phyloP scores from a whole-genome alignment of 305 asterid species.

The Solanum hybrid region DNA sequence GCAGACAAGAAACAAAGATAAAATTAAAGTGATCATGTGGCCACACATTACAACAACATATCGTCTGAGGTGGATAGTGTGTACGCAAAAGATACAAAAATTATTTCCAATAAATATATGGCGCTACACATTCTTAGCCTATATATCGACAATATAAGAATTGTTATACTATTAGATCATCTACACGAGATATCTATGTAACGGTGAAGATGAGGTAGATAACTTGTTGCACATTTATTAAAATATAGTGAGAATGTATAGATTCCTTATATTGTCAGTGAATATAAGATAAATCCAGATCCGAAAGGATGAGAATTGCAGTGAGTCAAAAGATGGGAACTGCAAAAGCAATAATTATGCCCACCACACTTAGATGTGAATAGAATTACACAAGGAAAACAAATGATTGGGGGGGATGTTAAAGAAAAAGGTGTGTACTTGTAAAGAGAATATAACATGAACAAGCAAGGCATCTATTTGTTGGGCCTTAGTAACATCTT shows the following conservation, averaged over 20 bases:
- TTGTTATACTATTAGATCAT: too few species aligned
- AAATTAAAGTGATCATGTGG: not conserved
- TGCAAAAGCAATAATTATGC: constrained; percentile 2
- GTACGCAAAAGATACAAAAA: not conserved
- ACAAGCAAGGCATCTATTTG: not conserved
- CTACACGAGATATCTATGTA: not conserved
- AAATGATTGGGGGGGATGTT: not conserved
- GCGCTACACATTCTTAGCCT: not conserved
- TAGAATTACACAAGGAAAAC: not conserved
- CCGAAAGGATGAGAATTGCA: not conserved
- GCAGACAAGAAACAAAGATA: not conserved
- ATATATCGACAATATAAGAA: not conserved
- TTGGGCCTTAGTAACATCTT: not conserved
- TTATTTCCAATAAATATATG: not conserved
- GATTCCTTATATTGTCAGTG: not conserved
- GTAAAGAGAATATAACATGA: not conserved
- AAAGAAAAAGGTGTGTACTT: not conserved
- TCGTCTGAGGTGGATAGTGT: not conserved
- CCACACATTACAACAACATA: not conserved
- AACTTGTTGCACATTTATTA: too few species aligned
- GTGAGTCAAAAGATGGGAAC: not conserved
- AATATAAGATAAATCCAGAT: not conserved
- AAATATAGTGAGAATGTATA: not conserved
- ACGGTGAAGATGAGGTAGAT: too few species aligned
- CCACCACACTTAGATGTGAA: not conserved